These are phyloP conservation scores for Trematosphaeria pertusa DNA, from an alignment of 2,329 filamentous ascomycete genomes.

Conservation along the genomic window DNA sequence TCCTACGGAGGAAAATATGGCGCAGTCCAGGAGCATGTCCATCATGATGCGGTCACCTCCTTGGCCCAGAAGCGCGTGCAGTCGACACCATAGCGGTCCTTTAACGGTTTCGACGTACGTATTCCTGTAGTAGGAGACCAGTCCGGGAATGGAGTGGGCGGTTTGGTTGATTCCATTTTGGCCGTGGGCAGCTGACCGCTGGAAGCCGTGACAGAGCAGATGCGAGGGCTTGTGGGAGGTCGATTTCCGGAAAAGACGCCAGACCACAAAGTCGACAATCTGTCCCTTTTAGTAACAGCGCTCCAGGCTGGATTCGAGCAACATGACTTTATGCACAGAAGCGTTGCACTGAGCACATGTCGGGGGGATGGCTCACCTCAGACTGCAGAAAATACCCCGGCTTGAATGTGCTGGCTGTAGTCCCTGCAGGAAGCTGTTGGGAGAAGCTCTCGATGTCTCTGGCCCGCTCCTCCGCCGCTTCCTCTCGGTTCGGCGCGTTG, in stretches of 20 bases:
- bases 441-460: conserved; percentile 54
- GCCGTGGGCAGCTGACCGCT: conserved; percentile 53
- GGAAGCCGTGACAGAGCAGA: conserved; percentile 83
- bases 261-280: conserved; percentile 66
- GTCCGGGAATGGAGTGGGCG: conserved; percentile 66
- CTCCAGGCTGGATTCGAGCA: background rate
- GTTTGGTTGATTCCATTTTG: conserved; percentile 41
- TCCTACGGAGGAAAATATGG: conserved; percentile 72
- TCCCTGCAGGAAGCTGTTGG: conserved; percentile 49
- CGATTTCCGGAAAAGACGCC: conserved; percentile 73
- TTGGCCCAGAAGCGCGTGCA: conserved; percentile 76
- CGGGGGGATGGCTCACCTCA: conserved; percentile 48
- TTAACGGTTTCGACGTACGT: conserved; percentile 74
- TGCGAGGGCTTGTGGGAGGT: conserved; percentile 67
- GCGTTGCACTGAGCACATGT: background rate
- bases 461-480: conserved; percentile 44
- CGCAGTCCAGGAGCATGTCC: conserved; percentile 76
- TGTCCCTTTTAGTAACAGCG: conserved; percentile 23
- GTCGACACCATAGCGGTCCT: conserved; percentile 73
- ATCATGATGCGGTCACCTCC: conserved; percentile 80
- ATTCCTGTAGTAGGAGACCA: conserved; percentile 72
- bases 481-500: conserved; percentile 55
- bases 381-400: conserved; percentile 47
- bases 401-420: conserved; percentile 35
- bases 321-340: background rate